Evolutionary conservation across 164 flowering plant genomes (phyloP).

Genomic region (Tetrastigma voinierianum): DNA sequence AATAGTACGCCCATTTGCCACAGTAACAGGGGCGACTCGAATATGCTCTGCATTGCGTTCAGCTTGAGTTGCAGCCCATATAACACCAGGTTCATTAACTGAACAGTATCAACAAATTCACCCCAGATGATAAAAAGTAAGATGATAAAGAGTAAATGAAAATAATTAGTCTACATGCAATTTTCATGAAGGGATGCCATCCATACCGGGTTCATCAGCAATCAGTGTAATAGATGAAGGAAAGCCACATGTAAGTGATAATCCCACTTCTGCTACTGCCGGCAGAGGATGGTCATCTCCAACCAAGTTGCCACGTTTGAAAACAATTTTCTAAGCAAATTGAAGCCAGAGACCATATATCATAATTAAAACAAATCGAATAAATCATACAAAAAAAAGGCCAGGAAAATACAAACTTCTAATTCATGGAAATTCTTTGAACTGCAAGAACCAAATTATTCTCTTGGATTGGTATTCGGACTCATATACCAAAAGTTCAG

Average conservation of each 20-base stretch:
- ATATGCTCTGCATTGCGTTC: slow-evolving; percentile 51
- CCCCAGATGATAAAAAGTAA: too few species aligned
- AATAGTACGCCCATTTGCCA: slow-evolving; percentile 82
- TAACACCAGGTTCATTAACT: slow-evolving; percentile 55
- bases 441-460: too few species aligned
- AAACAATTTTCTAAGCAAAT: slow-evolving; percentile 53
- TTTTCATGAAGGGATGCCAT: slow-evolving; percentile 1
- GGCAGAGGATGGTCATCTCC: slow-evolving; percentile 81
- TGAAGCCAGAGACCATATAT: slow-evolving; percentile 10
- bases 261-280: slow-evolving; percentile 50
- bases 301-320: slow-evolving; percentile 83
- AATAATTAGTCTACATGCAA: not conserved
- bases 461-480: too few species aligned
- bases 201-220: slow-evolving; percentile 79
- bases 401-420: too few species aligned
- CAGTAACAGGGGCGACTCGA: slow-evolving; percentile 62
- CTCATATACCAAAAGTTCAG: too few species aligned
- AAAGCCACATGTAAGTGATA: slow-evolving; percentile 56
- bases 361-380: not conserved
- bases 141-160: too few species aligned
- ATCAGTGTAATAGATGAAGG: slow-evolving; percentile 74
- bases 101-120: slow-evolving; percentile 13
- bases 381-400: not conserved
- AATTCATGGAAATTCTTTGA: too few species aligned
- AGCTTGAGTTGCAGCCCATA: slow-evolving; percentile 57